These are phyloP conservation scores for Leccinum fibrillosum DNA, from an alignment of 768 basidiomycete genomes.

Conservation along the genomic window DNA sequence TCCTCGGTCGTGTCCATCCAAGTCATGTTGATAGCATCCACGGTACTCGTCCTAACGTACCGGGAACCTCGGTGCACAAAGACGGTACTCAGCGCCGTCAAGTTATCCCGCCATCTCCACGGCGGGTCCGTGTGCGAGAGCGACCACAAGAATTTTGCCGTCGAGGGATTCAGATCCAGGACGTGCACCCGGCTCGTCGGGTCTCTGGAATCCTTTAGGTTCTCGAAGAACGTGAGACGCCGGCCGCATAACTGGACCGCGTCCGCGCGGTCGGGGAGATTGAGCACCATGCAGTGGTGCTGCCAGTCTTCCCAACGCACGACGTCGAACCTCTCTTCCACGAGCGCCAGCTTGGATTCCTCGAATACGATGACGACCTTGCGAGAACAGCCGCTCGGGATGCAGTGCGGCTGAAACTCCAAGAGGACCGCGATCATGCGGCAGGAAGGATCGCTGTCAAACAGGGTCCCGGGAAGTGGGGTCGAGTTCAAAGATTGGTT, in stretches of 20 bases:
- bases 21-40: conserved; percentile 45
- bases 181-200: conserved; percentile 26
- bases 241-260: conserved; percentile 28
- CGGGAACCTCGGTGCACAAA: conserved; percentile 24
- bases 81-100: conserved; percentile 28
- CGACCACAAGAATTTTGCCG: conserved; percentile 23
- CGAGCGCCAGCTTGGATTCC: conserved; percentile 48
- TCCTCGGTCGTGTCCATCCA: conserved; percentile 58
- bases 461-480: conserved; percentile 45
- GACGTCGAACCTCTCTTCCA: conserved; percentile 40
- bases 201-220: conserved; percentile 19
- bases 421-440: conserved; percentile 44
- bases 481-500: conserved; percentile 43
- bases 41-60: conserved; percentile 37
- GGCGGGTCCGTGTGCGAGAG: conserved; percentile 25
- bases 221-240: conserved; percentile 32
- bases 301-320: conserved; percentile 59
- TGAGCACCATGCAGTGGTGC: conserved; percentile 33
- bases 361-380: conserved; percentile 52
- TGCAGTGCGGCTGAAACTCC: conserved; percentile 39
- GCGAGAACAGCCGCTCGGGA: conserved; percentile 32
- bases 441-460: conserved; percentile 51
- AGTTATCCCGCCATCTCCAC: conserved; percentile 30
- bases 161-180: conserved; percentile 30
- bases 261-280: conserved; percentile 31